phyloP scores from a whole-genome alignment of 2,329 filamentous ascomycete species.

The Ophiognomonia clavigignenti-juglandacearum region DNA sequence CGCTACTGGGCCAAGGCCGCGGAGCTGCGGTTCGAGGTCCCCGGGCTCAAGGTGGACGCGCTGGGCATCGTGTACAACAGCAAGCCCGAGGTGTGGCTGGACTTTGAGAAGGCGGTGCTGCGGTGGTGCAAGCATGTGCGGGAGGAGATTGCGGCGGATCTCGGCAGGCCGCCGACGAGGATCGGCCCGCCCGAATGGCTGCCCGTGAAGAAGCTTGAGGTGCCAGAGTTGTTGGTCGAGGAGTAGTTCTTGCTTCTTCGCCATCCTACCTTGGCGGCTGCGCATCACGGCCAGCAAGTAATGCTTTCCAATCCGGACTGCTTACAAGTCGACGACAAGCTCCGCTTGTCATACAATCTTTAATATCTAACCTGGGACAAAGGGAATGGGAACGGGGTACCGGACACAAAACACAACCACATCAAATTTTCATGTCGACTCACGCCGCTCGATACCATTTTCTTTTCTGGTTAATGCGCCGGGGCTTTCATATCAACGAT shows the following conservation, averaged over 20 bases:
- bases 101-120: slow-evolving; percentile 78
- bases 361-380: neutral
- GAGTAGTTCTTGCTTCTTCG: neutral
- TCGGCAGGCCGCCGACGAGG: slow-evolving; percentile 13
- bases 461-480: too few species aligned
- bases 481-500: neutral
- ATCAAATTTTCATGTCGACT: neutral
- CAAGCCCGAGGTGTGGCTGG: slow-evolving; percentile 64
- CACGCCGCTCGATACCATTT: neutral
- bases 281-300: neutral
- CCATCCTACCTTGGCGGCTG: neutral
- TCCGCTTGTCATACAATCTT: neutral
- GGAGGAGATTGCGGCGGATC: slow-evolving; percentile 73
- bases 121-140: slow-evolving; percentile 80
- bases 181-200: slow-evolving; percentile 13
- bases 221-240: slow-evolving; percentile 8
- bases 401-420: neutral
- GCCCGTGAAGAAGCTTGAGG: slow-evolving; percentile 7
- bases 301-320: neutral
- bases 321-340: neutral
- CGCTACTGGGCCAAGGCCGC: slow-evolving; percentile 95
- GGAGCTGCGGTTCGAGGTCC: slow-evolving; percentile 87
- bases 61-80: slow-evolving; percentile 79
- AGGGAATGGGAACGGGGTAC: neutral
- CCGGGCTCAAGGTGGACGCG: slow-evolving; percentile 70